A percentile compares a stretch with the other conserved stretches of the same genome.
phyloP scores from a whole-genome alignment of 2,329 filamentous ascomycete species.

The Talaromyces verruculosus region DNA sequence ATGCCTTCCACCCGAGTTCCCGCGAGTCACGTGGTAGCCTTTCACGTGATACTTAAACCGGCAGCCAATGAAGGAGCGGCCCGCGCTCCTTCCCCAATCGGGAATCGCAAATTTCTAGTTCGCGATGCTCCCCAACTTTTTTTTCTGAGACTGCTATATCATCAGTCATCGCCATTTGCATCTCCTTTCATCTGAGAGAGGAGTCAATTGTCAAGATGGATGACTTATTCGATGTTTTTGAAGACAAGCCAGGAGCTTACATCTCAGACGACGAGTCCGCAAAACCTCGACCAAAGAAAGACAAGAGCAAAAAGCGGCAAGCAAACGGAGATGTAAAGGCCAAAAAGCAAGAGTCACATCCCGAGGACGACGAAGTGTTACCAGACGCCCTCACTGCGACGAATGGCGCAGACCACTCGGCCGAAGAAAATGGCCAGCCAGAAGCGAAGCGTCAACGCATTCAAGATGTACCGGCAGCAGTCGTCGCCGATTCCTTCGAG shows the following conservation, averaged over 20 bases:
- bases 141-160: conserved; percentile 12
- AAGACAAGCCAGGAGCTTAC: conserved; percentile 60
- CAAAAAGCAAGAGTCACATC: conserved; percentile 33
- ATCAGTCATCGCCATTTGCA: conserved; percentile 14
- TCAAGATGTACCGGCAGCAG: conserved; percentile 68
- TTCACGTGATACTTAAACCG: conserved; percentile 19
- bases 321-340: conserved; percentile 75
- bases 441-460: conserved; percentile 50
- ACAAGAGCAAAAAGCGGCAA: conserved; percentile 80
- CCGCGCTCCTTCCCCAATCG: conserved; percentile 27
- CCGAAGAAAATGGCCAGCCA: conserved; percentile 38
- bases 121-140: conserved; percentile 17
- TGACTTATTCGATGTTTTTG: conserved; percentile 80
- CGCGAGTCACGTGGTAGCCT: conserved; percentile 1
- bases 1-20: conserved; percentile 15
- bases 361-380: conserved; percentile 30
- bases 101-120: conserved; percentile 37
- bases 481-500: conserved; percentile 91
- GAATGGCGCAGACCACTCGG: conserved; percentile 24
- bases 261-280: conserved; percentile 32
- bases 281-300: conserved; percentile 49
- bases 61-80: conserved; percentile 24
- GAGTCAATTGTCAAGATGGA: conserved; percentile 55
- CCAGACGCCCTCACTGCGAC: conserved; percentile 26
- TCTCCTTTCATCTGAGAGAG: conserved; percentile 5